Evolutionary conservation across 192 early-diverging fungal genomes (phyloP).

Genomic region (Entophlyctis luteolus): DNA sequence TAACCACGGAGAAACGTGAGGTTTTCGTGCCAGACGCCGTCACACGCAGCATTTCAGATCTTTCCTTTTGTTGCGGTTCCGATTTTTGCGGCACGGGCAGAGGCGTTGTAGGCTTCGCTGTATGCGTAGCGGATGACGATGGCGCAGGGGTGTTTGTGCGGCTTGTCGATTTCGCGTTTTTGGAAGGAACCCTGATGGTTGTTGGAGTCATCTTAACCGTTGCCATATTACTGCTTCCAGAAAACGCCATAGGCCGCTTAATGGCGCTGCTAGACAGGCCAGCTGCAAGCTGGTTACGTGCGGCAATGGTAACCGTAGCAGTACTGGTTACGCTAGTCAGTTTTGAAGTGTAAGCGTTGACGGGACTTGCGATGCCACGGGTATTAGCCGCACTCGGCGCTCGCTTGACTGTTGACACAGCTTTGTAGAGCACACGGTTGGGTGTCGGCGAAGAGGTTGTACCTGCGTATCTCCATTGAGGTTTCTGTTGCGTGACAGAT

Average conservation of each 20-base stretch:
- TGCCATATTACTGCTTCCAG: background rate
- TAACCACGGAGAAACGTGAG: too few relatives aligned
- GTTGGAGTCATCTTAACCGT: slow-evolving; percentile 28
- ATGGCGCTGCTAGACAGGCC: background rate
- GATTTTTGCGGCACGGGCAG: too few relatives aligned
- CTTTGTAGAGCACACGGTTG: slow-evolving; percentile 18
- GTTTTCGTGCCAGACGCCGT: too few relatives aligned
- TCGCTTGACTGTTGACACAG: background rate
- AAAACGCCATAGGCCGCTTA: background rate
- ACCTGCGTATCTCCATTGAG: slow-evolving; percentile 14
- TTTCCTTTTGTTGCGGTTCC: too few relatives aligned
- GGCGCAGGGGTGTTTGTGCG: background rate
- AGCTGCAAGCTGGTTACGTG: slow-evolving; percentile 20
- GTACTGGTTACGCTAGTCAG: slow-evolving; percentile 13
- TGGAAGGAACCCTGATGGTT: slow-evolving; percentile 5
- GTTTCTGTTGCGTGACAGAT: slow-evolving; percentile 20
- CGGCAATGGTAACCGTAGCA: slow-evolving; percentile 19
- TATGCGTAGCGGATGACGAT: too few relatives aligned
- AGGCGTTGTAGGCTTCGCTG: too few relatives aligned
- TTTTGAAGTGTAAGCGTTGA: slow-evolving; percentile 7
- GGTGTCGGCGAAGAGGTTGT: background rate
- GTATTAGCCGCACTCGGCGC: background rate
- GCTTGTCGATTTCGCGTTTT: background rate
- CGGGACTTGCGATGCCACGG: too few relatives aligned
- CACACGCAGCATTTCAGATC: too few relatives aligned